Base-by-base conservation (phyloP, 345 rosid species). In the Trapa bicornis region DNA sequence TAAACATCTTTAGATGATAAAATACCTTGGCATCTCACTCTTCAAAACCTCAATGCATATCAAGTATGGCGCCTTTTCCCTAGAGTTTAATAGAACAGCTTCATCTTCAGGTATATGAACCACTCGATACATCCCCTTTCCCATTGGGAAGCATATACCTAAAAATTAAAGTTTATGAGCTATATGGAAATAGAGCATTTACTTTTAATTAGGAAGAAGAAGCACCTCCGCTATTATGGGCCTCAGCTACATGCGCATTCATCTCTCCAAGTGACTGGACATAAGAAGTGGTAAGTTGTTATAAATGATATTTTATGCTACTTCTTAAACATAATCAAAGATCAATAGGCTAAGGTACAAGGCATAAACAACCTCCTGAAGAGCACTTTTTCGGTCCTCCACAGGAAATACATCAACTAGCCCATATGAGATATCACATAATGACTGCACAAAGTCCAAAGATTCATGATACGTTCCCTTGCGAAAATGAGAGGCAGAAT, bases 71-170 rank as follows among this genome's bases (percentile, higher is more conserved):
- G 99, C 99, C 80, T 95, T 95, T 82, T 95, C 99, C 81, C 99
- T 89, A 69, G 99, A 95, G 75, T 95, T 95, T 81, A 95, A 78
- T 72, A 95, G 96, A 80, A 89, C 87, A 76, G 90, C 93, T 85
- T 95, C 99, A 70, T 89, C 97, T 84, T 89, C 97, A 65, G 97
- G 99, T 72, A 95, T 89, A 81, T 89, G 97, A 74, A 95, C 85
- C 75, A 91, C 96, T 45, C 96, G 93, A 74, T 85, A 86, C 84
- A 89, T 74, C 71, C 97, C 99, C 79, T 80, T 91, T 74, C 97
- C 99, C 97, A 95, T 79, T 47, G 97, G 99, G 83, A 91, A 95
- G 85, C 97, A 95, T 70, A 95, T 72, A 68, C 99, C 99, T 95
- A 83, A 60, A 71, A 75, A 52, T 32, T n/a, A 68, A 72, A 66